phyloP scores from a whole-genome alignment of 1,139 yeast species.

The Scheffersomyces segobiensis region DNA sequence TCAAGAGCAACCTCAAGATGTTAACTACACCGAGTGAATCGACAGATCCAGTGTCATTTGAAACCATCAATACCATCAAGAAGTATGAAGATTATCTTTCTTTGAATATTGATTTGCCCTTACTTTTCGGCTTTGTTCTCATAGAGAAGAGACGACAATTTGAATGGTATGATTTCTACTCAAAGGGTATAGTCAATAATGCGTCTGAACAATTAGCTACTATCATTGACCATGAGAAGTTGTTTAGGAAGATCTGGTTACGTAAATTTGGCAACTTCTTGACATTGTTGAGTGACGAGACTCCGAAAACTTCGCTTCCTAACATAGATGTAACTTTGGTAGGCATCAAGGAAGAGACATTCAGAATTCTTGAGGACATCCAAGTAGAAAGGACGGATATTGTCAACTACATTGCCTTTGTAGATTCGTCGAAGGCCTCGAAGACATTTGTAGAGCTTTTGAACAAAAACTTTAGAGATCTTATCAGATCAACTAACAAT shows the following conservation, averaged over 20 bases:
- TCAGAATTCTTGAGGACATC: constrained; percentile 23
- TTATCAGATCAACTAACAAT: constrained; percentile 38
- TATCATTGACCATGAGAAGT: constrained; percentile 58
- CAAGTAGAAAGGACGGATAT: constrained; percentile 44
- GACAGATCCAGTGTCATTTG: constrained; percentile 15
- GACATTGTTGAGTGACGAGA: constrained; percentile 28
- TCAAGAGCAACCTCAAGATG: constrained; percentile 30
- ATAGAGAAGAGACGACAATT: constrained; percentile 69
- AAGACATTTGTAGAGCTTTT: constrained; percentile 41
- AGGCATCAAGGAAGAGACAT: constrained; percentile 19
- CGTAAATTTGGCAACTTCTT: constrained; percentile 56
- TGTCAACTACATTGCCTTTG: constrained; percentile 30
- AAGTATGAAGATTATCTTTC: constrained; percentile 48
- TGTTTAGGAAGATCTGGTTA: constrained; percentile 62
- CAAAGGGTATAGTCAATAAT: constrained; percentile 50
- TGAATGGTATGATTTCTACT: constrained; percentile 62
- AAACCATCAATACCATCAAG: constrained; percentile 33
- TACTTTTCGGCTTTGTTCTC: constrained; percentile 73
- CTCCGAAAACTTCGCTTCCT: constrained; percentile 28
- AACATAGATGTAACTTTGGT: constrained; percentile 44
- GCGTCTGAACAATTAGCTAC: constrained; percentile 62
- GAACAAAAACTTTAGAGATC: constrained; percentile 47
- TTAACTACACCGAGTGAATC: constrained; percentile 9
- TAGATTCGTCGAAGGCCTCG: constrained; percentile 22
- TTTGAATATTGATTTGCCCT: constrained; percentile 71